Base-by-base conservation (phyloP, 495 filamentous ascomycete species). In the Rostrohypoxylon terebratum region DNA sequence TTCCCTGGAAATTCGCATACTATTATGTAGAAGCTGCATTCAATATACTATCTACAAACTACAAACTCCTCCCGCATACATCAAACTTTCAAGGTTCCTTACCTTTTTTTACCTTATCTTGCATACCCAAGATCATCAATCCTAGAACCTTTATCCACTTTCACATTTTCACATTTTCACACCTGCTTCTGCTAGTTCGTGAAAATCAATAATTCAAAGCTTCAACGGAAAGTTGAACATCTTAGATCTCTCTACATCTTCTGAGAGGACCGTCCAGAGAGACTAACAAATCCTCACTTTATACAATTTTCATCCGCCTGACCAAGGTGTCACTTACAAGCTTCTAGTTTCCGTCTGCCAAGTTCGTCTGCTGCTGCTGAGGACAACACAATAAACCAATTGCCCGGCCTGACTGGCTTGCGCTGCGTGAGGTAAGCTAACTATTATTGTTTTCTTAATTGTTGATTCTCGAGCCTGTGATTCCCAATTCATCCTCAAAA, bases 321-420 rank as follows among this genome's bases (percentile, higher is more conserved):
- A 76, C 33, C 28, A 70, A 55, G 71, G 72, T 65, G 67, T 31
- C 44, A 73, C 73, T 76, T 71, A 72, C 71, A 73, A 25, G 10
- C 58, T 69, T 63, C 77, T 69, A 76, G 74, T 72, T 77, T 58
- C 75, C 71, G 66, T 63, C 68, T 76, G 74, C 76, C 72, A 77
- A 77, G 79, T 79, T 81, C 75, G 73, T 66, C 64, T 64, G 55
- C 74, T 75, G 72, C 74, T 81, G 77, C 82, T 85, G 83, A 84
- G 78, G 74, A 81, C 77, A 72, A 81, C 72, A 36, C 75, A 74
- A 75, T 57, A 75, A 28, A 34, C 58, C 33, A 75, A 69, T 72
- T 77, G 89, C 89, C 89, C 89, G 88, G 88, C 87, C 72, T 85
- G 87, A 82, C 82, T 85, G 86, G 88, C 87, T 89, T 89, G 87